phyloP scores from a whole-genome alignment of 2,329 filamentous ascomycete species.

The Alternaria metachromatica region DNA sequence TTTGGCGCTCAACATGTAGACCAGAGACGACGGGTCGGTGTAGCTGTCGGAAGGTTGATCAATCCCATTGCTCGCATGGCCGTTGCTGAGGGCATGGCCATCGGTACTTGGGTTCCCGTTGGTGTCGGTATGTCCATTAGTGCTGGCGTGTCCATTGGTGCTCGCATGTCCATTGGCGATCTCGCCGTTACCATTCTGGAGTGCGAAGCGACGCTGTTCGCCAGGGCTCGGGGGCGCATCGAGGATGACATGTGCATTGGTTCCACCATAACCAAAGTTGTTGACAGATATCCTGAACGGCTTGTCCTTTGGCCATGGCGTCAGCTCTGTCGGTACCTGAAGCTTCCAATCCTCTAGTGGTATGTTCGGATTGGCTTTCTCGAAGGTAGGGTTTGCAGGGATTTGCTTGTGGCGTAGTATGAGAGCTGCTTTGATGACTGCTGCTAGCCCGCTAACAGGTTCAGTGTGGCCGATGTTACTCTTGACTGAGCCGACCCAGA shows the following conservation, averaged over 20 bases:
- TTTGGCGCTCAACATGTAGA: conserved; percentile 1
- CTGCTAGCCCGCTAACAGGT: conserved; percentile 5
- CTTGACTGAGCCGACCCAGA: conserved; percentile 13
- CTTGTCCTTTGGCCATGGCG: conserved; percentile 11
- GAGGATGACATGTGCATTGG: conserved; percentile 34
- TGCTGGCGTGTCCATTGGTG: background rate
- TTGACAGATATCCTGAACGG: conserved; percentile 13
- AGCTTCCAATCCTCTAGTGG: background rate
- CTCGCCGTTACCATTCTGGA: background rate
- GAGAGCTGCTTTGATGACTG: conserved; percentile 5
- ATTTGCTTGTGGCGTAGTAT: conserved; percentile 2
- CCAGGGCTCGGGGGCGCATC: conserved; percentile 12
- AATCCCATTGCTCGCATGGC: background rate
- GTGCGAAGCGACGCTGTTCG: conserved; percentile 1
- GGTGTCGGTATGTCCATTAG: background rate
- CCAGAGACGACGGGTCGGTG: background rate
- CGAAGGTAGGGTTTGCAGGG: conserved; percentile 2
- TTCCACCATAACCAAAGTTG: conserved; percentile 25
- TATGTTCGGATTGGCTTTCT: conserved; percentile 7
- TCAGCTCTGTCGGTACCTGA: conserved; percentile 4
- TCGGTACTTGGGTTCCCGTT: background rate
- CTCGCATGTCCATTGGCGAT: background rate
- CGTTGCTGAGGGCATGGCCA: background rate
- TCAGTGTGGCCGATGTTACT: conserved; percentile 11
- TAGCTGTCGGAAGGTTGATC: background rate